Percentiles rank a stretch among this genome's conserved stretches.
Evolutionary conservation across 1,139 yeast species (phyloP).

Genomic region (Kluyveromyces sp.): DNA sequence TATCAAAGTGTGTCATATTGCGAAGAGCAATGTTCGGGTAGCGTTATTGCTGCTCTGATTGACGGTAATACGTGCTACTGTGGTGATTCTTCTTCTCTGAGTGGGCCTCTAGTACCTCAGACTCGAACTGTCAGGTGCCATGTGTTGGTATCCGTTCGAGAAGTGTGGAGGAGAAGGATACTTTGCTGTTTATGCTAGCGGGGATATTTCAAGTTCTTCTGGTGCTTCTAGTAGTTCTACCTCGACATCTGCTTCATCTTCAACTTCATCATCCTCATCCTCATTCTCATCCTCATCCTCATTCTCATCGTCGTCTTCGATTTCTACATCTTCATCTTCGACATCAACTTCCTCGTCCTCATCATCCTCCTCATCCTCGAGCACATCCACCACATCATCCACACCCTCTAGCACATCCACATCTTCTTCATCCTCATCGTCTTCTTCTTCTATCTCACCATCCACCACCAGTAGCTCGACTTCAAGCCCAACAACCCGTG

Average conservation of each 20-base stretch:
- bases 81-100: slow-evolving; percentile 35
- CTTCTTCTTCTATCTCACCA: slow-evolving; percentile 2
- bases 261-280: not conserved
- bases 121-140: slow-evolving; percentile 39
- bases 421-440: not conserved
- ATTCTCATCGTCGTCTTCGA: slow-evolving; percentile 3
- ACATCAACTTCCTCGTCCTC: not conserved
- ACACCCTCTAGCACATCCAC: not conserved
- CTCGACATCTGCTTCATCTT: slow-evolving; percentile 5
- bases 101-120: slow-evolving; percentile 31
- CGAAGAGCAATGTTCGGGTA: slow-evolving; percentile 38
- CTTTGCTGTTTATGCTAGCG: slow-evolving; percentile 39
- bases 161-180: slow-evolving; percentile 57
- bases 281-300: slow-evolving; percentile 1
- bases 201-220: slow-evolving; percentile 8
- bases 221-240: slow-evolving; percentile 8
- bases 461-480: slow-evolving; percentile 2
- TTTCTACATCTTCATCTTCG: slow-evolving; percentile 4
- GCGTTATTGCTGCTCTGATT: slow-evolving; percentile 47
- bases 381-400: slow-evolving; percentile 6
- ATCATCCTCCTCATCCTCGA: slow-evolving; percentile 3
- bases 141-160: slow-evolving; percentile 50
- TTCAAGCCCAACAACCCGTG: not conserved
- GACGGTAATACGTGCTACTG: slow-evolving; percentile 55
- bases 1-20: slow-evolving; percentile 50